Conservation (phyloP, 352 stramenopile species). For the Phytophthora litchii region DNA sequence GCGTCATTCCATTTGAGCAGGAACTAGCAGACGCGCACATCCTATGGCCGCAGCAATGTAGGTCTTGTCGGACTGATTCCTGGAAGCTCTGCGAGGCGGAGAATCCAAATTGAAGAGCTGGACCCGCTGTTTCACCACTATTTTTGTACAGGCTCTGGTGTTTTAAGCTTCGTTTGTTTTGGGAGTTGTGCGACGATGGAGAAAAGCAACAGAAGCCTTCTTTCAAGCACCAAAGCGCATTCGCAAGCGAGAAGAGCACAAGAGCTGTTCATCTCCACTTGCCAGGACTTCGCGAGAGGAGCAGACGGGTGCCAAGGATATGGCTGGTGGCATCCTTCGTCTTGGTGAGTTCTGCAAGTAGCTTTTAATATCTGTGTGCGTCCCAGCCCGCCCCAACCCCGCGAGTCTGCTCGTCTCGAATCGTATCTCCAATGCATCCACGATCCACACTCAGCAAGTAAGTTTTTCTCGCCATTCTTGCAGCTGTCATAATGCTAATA, state of each 20-base stretch:
- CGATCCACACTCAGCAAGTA: constrained; percentile 46
- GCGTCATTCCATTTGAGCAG: neutral
- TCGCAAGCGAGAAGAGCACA: constrained; percentile 36
- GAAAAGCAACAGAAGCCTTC: constrained; percentile 33
- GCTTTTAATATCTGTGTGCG: constrained; percentile 27
- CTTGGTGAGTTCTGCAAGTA: constrained; percentile 43
- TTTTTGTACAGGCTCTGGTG: constrained; percentile 35
- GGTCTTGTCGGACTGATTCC: constrained; percentile 13
- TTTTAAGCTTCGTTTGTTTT: constrained; percentile 40
- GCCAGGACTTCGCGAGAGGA: constrained; percentile 18
- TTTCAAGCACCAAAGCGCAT: constrained; percentile 37
- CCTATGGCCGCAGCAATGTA: neutral
- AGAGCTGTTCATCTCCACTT: constrained; percentile 23
- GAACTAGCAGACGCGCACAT: neutral
- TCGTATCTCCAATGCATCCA: constrained; percentile 37
- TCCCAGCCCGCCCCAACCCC: constrained; percentile 10
- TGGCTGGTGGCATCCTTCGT: constrained; percentile 33
- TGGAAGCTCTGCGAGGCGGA: constrained; percentile 16
- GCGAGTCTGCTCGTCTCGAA: constrained; percentile 15
- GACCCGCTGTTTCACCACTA: constrained; percentile 33
- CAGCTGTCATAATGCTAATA: neutral
- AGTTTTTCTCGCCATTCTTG: neutral
- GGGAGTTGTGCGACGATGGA: constrained; percentile 41
- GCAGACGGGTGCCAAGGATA: constrained; percentile 32
- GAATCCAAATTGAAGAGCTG: constrained; percentile 29